Conservation (phyloP, 805 yeast species). For the Yamadazyma kitorensis region DNA sequence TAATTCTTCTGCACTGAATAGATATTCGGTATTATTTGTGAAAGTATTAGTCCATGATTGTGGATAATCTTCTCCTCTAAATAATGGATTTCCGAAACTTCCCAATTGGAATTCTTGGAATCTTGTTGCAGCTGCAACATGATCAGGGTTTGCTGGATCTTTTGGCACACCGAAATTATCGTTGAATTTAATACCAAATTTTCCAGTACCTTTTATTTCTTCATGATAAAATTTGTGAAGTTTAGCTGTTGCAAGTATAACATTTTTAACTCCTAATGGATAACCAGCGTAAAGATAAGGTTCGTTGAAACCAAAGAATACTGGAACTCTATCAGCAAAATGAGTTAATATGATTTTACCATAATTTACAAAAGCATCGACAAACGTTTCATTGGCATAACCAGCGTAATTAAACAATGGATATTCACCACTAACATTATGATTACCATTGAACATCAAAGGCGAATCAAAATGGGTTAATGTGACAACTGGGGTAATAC, state of each 20-base stretch:
- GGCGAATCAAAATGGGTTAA: slow-evolving; percentile 36
- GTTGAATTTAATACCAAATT: slow-evolving; percentile 23
- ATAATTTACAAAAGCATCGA: slow-evolving; percentile 29
- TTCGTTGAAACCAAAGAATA: slow-evolving; percentile 31
- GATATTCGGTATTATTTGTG: slow-evolving; percentile 11
- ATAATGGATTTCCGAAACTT: slow-evolving; percentile 28
- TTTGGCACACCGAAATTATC: slow-evolving; percentile 25
- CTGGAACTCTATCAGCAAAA: slow-evolving; percentile 26
- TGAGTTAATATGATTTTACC: slow-evolving; percentile 28
- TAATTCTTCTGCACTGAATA: slow-evolving; percentile 24
- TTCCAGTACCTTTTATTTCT: slow-evolving; percentile 22
- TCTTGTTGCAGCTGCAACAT: slow-evolving; percentile 24
- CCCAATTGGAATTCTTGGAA: slow-evolving; percentile 22
- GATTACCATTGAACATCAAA: slow-evolving; percentile 1
- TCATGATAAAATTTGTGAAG: slow-evolving; percentile 21
- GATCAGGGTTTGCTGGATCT: slow-evolving; percentile 19
- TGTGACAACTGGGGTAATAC: slow-evolving; percentile 26
- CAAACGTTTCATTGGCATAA: slow-evolving; percentile 21
- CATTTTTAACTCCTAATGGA: slow-evolving; percentile 20
- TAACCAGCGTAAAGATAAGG: slow-evolving; percentile 20
- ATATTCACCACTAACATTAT: not conserved
- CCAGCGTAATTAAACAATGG: slow-evolving; percentile 18
- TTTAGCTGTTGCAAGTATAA: slow-evolving; percentile 23
- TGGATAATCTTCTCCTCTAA: slow-evolving; percentile 28
- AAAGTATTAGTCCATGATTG: slow-evolving; percentile 19